Evolutionary conservation across 768 basidiomycete genomes (phyloP).

Genomic region (Agaricus bisporus): DNA sequence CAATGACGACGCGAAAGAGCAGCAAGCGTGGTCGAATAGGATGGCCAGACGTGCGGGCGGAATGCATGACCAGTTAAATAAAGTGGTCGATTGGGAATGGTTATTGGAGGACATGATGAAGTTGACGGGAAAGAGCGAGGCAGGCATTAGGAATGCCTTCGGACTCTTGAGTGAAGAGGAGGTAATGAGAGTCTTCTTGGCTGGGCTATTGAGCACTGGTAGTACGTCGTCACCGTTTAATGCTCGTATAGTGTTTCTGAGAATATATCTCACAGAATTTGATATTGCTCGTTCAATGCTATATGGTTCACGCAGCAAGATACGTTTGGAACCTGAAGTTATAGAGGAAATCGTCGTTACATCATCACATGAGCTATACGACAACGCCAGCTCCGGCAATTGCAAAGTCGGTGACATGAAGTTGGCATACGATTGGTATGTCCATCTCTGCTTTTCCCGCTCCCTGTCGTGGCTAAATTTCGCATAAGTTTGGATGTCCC

Average conservation of each 20-base stretch:
- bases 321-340: conserved; percentile 40
- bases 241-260: conserved; percentile 5
- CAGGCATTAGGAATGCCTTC: conserved; percentile 69
- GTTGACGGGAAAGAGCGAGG: conserved; percentile 58
- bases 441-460: conserved; percentile 7
- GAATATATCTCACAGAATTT: conserved; percentile 40
- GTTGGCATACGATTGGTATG: conserved; percentile 90
- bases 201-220: conserved; percentile 79
- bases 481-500: conserved; percentile 68
- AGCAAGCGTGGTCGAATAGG: conserved; percentile 79
- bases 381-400: conserved; percentile 90
- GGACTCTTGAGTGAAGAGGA: conserved; percentile 68
- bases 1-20: conserved; percentile 54
- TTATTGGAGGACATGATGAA: conserved; percentile 89
- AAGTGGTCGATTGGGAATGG: conserved; percentile 79
- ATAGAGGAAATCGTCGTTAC: conserved; percentile 78
- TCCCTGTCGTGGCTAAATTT: not conserved
- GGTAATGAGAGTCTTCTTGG: conserved; percentile 76
- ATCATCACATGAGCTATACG: conserved; percentile 87
- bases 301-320: conserved; percentile 34
- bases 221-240: conserved; percentile 49
- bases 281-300: conserved; percentile 62
- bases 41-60: conserved; percentile 72
- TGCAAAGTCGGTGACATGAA: conserved; percentile 95
- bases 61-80: conserved; percentile 43